Base-by-base conservation (phyloP, 345 rosid species). In the Camelina hispida region DNA sequence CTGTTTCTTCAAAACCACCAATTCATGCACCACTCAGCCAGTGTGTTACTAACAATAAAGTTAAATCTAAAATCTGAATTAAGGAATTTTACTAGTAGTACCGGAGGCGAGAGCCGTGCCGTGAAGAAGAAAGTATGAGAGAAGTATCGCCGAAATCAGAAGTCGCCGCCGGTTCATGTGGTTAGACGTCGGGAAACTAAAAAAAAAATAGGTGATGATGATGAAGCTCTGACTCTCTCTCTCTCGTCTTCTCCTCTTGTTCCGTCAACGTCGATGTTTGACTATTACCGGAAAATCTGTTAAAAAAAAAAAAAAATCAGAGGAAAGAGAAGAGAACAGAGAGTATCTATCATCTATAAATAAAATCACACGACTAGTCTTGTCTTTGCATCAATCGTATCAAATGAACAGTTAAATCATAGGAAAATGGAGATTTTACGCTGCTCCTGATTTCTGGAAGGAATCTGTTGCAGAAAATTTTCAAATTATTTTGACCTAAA, bases 321-420 rank as follows among this genome's bases (percentile, higher is more conserved):
- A 76, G 62, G 17, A 17, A 50, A 50, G 23, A 16, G 54, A 50
- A 48, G 10, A 42, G 1, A 35, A 35, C 1, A 6, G 34, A 32
- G 37, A 1, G 2, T 1, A 10, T 32, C 30, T 25, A 23, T 2
- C 52, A 67, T 62, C 42, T 30, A 40, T 23, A 48, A 34, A 7
- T 28, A 37, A 8, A 9, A 56, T 14, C 34, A 40, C 43, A 40
- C 43, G 62, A 79, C 62, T 69, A 51, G 54, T 63, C 28, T 16
- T 28, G 30, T 28, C 30, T 28, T 28, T 59, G 59, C 52, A 28
- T 75, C 81, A 74, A 80, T 80, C 83, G 69, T 77, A 25, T 44
- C 78, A 59, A 28, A 69, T 57, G 54, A 58, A 74, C 78, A 67
- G 78, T 67, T 67, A 0, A 10, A 11, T 38, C 52, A 20, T 7